Conservation (phyloP, 2,329 filamentous ascomycete genomes). For the Aspergillus fumigatus region DNA sequence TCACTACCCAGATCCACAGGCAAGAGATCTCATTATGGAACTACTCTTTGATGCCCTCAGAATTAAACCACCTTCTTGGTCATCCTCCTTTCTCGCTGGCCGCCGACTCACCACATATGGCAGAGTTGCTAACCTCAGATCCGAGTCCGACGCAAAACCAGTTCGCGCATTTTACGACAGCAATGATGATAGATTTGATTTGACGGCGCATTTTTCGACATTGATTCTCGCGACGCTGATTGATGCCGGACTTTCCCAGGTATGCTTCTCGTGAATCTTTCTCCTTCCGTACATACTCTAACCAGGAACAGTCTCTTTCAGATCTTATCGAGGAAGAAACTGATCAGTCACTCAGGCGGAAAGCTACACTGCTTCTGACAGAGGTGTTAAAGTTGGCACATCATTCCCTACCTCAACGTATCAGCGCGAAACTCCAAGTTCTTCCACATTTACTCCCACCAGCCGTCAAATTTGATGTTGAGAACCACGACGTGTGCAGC, state of each 20-base stretch:
- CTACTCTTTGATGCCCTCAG: conserved; percentile 77
- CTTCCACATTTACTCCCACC: conserved; percentile 79
- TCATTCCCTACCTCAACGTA: conserved; percentile 72
- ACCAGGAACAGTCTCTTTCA: conserved; percentile 39
- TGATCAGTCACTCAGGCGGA: conserved; percentile 64
- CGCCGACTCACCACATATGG: conserved; percentile 92
- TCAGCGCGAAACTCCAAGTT: conserved; percentile 81
- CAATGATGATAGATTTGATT: conserved; percentile 61
- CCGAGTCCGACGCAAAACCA: conserved; percentile 51
- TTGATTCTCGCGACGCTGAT: conserved; percentile 81
- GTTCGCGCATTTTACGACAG: conserved; percentile 58
- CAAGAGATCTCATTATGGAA: conserved; percentile 77
- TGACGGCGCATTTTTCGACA: conserved; percentile 91
- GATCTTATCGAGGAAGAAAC: conserved; percentile 47
- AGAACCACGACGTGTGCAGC: conserved; percentile 74
- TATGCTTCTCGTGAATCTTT: conserved; percentile 15
- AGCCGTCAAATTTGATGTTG: conserved; percentile 66
- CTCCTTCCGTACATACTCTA: conserved; percentile 11
- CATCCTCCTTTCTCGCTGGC: conserved; percentile 89
- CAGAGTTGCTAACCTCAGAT: conserved; percentile 79
- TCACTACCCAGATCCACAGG: conserved; percentile 53
- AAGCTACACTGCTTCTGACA: conserved; percentile 84
- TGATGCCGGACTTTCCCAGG: conserved; percentile 66
- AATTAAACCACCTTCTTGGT: conserved; percentile 93
- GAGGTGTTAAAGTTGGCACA: conserved; percentile 88